Percentiles rank a stretch among this genome's conserved stretches.
These are phyloP conservation scores for Dipodascopsis tothii DNA, from an alignment of 805 yeast species.

Conservation along the genomic window DNA sequence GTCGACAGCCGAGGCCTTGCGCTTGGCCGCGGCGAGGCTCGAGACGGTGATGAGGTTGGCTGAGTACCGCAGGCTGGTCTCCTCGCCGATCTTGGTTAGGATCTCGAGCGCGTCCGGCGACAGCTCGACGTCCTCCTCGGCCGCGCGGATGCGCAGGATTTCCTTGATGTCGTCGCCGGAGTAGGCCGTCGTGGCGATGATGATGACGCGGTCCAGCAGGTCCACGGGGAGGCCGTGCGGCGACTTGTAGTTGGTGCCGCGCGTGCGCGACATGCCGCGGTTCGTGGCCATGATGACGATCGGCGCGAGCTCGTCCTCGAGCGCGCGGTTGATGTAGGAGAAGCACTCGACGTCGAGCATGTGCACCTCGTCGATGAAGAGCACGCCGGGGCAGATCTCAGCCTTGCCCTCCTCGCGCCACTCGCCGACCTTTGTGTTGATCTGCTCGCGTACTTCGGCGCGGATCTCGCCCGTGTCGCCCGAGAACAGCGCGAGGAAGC, in stretches of 20 bases:
- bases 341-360: conserved; percentile 97
- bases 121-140: conserved; percentile 87
- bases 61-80: conserved; percentile 86
- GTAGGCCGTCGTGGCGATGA: conserved; percentile 78
- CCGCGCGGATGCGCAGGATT: conserved; percentile 81
- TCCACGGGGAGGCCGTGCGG: conserved; percentile 98
- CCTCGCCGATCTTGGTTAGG: conserved; percentile 81
- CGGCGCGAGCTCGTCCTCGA: conserved; percentile 94
- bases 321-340: conserved; percentile 88
- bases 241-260: conserved; percentile 88
- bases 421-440: conserved; percentile 92
- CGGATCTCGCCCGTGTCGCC: conserved; percentile 98
- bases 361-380: conserved; percentile 95
- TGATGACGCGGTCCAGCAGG: conserved; percentile 85
- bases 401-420: conserved; percentile 99
- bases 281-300: conserved; percentile 97
- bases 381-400: conserved; percentile 90
- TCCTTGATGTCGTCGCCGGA: conserved; percentile 75
- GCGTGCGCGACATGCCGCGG: conserved; percentile 85
- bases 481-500: conserved; percentile 87
- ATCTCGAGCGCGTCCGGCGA: conserved; percentile 74
- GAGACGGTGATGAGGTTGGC: conserved; percentile 86
- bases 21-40: conserved; percentile 73
- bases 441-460: conserved; percentile 91
- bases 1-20: conserved; percentile 65